These are phyloP conservation scores for Colletotrichum zoysiae DNA, from an alignment of 2,329 filamentous ascomycete genomes.

Conservation along the genomic window DNA sequence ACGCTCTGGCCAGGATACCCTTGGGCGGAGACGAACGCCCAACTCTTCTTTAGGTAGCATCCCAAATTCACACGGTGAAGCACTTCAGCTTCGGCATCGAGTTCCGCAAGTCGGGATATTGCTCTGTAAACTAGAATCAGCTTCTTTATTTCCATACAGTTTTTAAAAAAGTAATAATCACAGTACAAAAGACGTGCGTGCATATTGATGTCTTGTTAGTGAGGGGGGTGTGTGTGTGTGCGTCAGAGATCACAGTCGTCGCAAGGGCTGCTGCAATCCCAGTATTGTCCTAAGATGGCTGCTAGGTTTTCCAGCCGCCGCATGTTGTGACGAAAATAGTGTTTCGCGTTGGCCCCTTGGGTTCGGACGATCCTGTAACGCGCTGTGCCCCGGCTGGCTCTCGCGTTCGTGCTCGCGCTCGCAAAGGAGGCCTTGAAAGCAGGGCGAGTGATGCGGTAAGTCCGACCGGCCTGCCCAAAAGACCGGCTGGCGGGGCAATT, in stretches of 20 bases:
- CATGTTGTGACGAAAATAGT: conserved; percentile 31
- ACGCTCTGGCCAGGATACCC: conserved; percentile 17
- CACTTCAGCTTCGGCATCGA: conserved; percentile 24
- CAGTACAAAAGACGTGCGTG: conserved; percentile 27
- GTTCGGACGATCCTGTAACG: conserved; percentile 16
- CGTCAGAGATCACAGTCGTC: conserved; percentile 16
- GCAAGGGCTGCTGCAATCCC: conserved; percentile 23
- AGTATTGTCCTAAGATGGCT: not conserved
- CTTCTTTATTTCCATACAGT: conserved; percentile 26
- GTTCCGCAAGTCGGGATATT: conserved; percentile 11
- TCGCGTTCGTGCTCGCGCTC: conserved; percentile 10
- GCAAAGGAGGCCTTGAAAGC: not conserved
- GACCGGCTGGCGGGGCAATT: conserved; percentile 7
- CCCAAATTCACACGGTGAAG: conserved; percentile 13
- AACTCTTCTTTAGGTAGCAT: conserved; percentile 13
- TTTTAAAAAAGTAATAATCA: conserved; percentile 36
- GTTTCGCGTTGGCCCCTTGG: conserved; percentile 23
- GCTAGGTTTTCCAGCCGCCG: conserved; percentile 18
- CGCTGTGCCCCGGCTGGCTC: conserved; percentile 3
- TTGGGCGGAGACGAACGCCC: conserved; percentile 22
- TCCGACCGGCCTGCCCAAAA: not conserved
- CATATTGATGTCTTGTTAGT: not conserved
- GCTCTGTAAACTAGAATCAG: conserved; percentile 34
- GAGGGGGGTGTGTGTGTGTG: not conserved
- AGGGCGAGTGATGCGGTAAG: not conserved